A percentile compares a stretch with the other conserved stretches of the same genome.
Evolutionary conservation across 352 stramenopile species (phyloP).

Genomic region (Phytophthora agathidicida): DNA sequence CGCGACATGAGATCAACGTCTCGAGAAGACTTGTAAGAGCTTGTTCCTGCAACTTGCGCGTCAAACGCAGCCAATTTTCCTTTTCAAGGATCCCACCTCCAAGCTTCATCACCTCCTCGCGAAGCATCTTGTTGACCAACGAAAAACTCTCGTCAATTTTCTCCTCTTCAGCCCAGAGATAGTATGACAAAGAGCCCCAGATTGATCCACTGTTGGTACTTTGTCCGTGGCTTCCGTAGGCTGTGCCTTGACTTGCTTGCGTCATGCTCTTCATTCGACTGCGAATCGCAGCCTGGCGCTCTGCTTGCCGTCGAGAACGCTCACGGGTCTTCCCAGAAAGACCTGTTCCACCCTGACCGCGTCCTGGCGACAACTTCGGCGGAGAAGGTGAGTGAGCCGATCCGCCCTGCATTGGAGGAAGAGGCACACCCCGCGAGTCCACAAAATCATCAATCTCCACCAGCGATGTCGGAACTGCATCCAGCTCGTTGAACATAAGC

Average conservation of each 20-base stretch:
- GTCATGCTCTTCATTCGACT: conserved; percentile 85
- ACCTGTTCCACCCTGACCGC: conserved; percentile 49
- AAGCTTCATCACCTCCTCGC: conserved; percentile 73
- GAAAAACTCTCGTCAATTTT: conserved; percentile 82
- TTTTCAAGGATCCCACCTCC: conserved; percentile 82
- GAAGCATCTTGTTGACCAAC: conserved; percentile 78
- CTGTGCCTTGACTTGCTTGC: conserved; percentile 51
- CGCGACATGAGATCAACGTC: conserved; percentile 73
- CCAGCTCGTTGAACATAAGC: conserved; percentile 90
- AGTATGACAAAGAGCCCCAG: conserved; percentile 86
- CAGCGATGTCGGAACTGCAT: conserved; percentile 83
- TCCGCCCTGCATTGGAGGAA: conserved; percentile 74
- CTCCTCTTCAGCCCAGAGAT: conserved; percentile 85
- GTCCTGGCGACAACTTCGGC: conserved; percentile 37
- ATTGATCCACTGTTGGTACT: conserved; percentile 57
- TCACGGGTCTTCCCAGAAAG: conserved; percentile 82
- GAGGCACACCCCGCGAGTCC: conserved; percentile 76
- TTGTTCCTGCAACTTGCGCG: conserved; percentile 72
- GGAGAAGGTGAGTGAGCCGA: conserved; percentile 29
- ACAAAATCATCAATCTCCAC: conserved; percentile 92
- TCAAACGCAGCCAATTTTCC: conserved; percentile 87
- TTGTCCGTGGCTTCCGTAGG: conserved; percentile 46
- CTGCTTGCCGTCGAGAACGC: conserved; percentile 75
- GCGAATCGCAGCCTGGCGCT: conserved; percentile 82
- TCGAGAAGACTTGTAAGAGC: conserved; percentile 72